A percentile compares a stretch with the other conserved stretches of the same genome.
Conservation (phyloP, 1,284 basidiomycete species). For the Ustilago sp. region DNA sequence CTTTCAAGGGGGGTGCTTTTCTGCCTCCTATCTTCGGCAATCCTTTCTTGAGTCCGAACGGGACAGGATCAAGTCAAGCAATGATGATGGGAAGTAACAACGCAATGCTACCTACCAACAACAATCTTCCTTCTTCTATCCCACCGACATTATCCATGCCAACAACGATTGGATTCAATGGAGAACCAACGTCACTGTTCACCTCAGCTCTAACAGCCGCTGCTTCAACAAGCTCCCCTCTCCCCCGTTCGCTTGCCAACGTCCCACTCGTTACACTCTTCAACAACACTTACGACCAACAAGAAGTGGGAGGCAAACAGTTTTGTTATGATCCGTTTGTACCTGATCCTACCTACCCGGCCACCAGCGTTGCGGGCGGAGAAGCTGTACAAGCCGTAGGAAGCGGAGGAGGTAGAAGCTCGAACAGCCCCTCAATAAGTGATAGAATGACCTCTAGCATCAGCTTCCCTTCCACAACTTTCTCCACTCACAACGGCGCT, state of each 20-base stretch:
- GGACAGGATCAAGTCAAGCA: background rate
- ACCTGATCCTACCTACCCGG: conserved; percentile 15
- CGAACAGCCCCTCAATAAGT: background rate
- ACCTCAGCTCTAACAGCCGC: conserved; percentile 2
- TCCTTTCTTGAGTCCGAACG: background rate
- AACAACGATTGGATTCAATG: background rate
- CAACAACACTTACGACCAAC: conserved; percentile 41
- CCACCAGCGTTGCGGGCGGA: background rate
- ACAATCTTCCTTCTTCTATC: background rate
- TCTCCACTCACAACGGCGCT: background rate
- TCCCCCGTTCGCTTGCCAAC: conserved; percentile 13
- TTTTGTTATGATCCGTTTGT: conserved; percentile 48
- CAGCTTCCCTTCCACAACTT: conserved; percentile 1
- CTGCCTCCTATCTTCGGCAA: background rate
- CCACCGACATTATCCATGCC: background rate
- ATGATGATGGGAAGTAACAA: background rate
- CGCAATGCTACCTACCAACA: background rate
- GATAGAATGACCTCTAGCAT: conserved; percentile 2
- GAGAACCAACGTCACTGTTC: conserved; percentile 4
- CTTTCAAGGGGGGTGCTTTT: background rate
- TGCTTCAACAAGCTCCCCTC: conserved; percentile 6
- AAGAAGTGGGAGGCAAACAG: conserved; percentile 4
- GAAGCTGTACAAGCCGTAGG: background rate
- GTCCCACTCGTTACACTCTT: conserved; percentile 40
- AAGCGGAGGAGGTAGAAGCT: background rate